Evolutionary conservation across 768 basidiomycete genomes (phyloP), one percentile per base, ranked within the genome.

Genomic region (Mycena indigotica): DNA sequence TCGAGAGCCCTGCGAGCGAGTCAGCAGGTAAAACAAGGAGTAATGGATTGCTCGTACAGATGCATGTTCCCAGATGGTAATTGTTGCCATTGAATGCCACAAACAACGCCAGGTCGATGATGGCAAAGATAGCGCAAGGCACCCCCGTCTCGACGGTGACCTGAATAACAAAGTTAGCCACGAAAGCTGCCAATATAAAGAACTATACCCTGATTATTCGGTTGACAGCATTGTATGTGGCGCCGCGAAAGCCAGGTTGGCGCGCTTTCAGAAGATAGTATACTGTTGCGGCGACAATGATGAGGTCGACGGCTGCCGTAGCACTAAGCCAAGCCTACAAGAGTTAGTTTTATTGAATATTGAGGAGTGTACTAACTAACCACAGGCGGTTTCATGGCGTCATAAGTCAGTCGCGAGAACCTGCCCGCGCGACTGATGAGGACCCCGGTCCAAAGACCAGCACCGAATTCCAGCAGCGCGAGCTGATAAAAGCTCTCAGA

Each of bases 121-220:
- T 49, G 1, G 66, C 65, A 25, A 66, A 58, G 0, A 63, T 53
- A 1, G 66, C 66, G 39, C 58, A 60, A 26, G 57, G 40, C 3
- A 63, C 16, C 4, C 67, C 67, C 8, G 67, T 64, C 28, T 65
- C 65, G 19, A 66, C 39, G 5, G 66, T 61, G 23, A 66, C 52
- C 48, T 65, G 56, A 13, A 53, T 5, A 59, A 46, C 16, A 50
- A 41, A 15, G 29, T 28, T 23, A 28, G 23, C 3, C 3, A 12
- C 52, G 4, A 15, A 17, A 5, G 19, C 46, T 28, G 23, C 15
- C 10, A 1, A 2, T 2, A 10, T 17, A 4, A 1, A 28, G 23
- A 50, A 28, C n/a, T 55, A 28, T 16, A 56, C 60, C 28, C 46
- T 40, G 24, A 61, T 32, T 12, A 61, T 61, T n/a, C 55, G 45